phyloP scores from a whole-genome alignment of 495 filamentous ascomycete genomes.

The Melanomma pulvis-pyrius region DNA sequence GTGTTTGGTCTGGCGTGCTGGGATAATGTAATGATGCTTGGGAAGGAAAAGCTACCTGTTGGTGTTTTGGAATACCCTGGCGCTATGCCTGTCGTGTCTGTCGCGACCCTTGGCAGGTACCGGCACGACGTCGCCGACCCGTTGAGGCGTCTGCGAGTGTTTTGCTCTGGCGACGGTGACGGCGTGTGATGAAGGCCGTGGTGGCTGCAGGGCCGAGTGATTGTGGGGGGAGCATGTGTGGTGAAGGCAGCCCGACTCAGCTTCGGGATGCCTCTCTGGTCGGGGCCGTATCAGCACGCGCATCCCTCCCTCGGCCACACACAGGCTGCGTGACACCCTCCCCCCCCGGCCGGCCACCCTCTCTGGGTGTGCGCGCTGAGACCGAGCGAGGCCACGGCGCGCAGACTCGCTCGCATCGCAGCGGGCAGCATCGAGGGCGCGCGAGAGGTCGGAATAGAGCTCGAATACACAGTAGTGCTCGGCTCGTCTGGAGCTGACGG shows the following conservation, averaged over 20 bases:
- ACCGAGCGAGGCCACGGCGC: not conserved
- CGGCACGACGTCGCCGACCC: not conserved
- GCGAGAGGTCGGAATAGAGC: conserved; percentile 2
- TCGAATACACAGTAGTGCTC: no score
- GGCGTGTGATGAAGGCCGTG: no score
- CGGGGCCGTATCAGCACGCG: no score
- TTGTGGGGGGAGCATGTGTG: not conserved
- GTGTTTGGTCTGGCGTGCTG: not conserved
- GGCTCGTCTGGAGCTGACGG: not conserved
- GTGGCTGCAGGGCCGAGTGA: not conserved
- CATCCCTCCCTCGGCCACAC: not conserved
- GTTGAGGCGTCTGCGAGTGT: no score
- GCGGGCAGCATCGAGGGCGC: not conserved
- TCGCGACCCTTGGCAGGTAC: not conserved
- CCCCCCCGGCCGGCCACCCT: not conserved
- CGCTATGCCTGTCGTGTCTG: conserved; percentile 5
- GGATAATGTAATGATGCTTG: not conserved
- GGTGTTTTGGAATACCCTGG: conserved; percentile 12
- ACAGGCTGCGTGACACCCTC: not conserved
- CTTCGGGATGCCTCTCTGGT: not conserved
- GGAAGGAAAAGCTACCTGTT: not conserved
- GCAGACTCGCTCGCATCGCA: not conserved
- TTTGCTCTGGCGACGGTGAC: no score
- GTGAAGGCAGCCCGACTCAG: not conserved
- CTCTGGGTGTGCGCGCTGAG: not conserved